Base-by-base conservation (phyloP, 192 early-diverging fungal species). In the Coemansia sp. region DNA sequence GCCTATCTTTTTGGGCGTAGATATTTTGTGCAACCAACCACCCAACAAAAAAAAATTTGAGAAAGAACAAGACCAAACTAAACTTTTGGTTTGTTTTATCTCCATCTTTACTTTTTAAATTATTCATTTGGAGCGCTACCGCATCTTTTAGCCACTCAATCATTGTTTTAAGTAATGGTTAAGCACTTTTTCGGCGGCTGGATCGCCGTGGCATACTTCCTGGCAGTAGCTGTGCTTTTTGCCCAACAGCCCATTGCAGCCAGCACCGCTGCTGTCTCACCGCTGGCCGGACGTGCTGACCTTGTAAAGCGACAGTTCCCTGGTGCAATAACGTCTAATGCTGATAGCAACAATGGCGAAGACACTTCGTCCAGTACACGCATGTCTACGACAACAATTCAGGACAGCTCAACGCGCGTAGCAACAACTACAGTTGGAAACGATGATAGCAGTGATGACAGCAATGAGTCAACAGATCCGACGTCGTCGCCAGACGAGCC, bases 341-440 rank as follows among this genome's bases (percentile, higher is more conserved):
- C 21, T 14, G 24, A 24, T 22, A 48, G 7, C 46, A 24, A 12
- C 9, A 46, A 46, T 17, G 44, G 19, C 44, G 42, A 43, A 8
- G 46, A 48, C 22, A 13, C 46, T 19, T 48, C 46, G 46, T 12
- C 21, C 12, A 25, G 22, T 2, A 48, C 46, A 21, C 21, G 46
- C 22, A 9, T 48, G 23, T 48, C 46, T 12, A 48, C 46, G 22
- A 48, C 46, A 21, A 48, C 46, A 13, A 24, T 48, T 24, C 22
- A 48, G 46, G 46, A 10, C 21, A 48, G 46, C 46, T 17, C 46
- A 12, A 48, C 46, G 25, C 21, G 46, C 46, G 22, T 48, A 12
- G 46, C 46, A 3, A 48, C 46, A 1, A 48, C 46, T 11, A 48
- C 46, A 4, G 23, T 48, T 7, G 27, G 27, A 30, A 7, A 30